Evolutionary conservation across 2,329 filamentous ascomycete species (phyloP), one percentile per base, ranked within the genome.

Genomic region (Lizonia empirigonia): DNA sequence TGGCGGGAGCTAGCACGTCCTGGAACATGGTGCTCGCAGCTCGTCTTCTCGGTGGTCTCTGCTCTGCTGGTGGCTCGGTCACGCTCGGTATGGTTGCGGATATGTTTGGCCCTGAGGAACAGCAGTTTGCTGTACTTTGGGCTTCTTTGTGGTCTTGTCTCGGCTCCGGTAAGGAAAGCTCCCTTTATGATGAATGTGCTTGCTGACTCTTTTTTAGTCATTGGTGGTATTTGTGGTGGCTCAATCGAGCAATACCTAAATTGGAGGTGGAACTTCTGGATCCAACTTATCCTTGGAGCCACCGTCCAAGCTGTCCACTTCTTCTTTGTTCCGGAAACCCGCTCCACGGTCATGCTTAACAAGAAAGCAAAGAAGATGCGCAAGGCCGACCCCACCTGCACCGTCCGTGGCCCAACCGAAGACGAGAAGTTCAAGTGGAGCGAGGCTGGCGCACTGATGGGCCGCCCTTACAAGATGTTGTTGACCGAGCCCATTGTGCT

Each of bases 261-360:
- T 13, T 93, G 89, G 89, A 80, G 81, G 57, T 91, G 86, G 86
- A 84, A 80, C 50, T 91, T 93, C 70, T 94, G 89, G 88, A 87
- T 92, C 56, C 89, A 92, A 72, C 82, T 94, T 54, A 90, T 91
- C 58, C 86, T 94, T 46, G 90, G 90, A 20, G 84, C 73, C 5
- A 78, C 83, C 22, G 83, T 90, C 2, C 89, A 93, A 64, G 18
- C 82, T 3, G 64, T 89, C 7, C 89, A 91, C 68, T 74, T 86
- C 37, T 67, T 88, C 52, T 77, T 83, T 5, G 89, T 93, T 2
- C 88, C 88, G 1, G 90, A 94, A 72, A 93, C 90, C 1, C 81
- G 89, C 40, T 82, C 85, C 0, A 90, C 86, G 2, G 82, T 91
- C 55, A 81, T 93, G 78, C 85, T 94, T 77, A 87, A 93, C 75